A percentile compares a stretch with the other conserved stretches of the same genome.
Conservation (phyloP, 1,284 basidiomycete species). For the Moniliella sp. region DNA sequence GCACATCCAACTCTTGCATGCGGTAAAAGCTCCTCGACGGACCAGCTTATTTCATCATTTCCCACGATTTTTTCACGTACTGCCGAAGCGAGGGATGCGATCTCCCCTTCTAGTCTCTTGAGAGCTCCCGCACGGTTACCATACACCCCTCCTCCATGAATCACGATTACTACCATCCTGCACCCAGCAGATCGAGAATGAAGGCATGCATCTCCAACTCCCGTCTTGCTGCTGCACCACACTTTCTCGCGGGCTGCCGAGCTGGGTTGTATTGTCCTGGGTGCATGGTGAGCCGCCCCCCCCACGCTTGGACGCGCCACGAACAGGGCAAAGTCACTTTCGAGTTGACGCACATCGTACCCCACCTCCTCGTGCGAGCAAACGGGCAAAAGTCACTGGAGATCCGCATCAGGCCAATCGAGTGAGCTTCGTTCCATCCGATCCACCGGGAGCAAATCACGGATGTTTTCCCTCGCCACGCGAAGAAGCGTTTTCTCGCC, state of each 20-base stretch:
- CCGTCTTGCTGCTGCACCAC: conserved; percentile 54
- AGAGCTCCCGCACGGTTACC: conserved; percentile 42
- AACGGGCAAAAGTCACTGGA: conserved; percentile 62
- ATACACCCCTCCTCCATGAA: conserved; percentile 37
- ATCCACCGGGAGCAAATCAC: conserved; percentile 47
- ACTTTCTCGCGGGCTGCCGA: conserved; percentile 51
- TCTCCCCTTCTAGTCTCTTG: conserved; percentile 54
- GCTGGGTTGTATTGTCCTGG: conserved; percentile 59
- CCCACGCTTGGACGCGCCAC: too few species aligned
- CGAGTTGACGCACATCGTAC: conserved; percentile 50
- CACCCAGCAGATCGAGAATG: conserved; percentile 62
- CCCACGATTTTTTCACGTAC: conserved; percentile 55
- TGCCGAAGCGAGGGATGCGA: conserved; percentile 52
- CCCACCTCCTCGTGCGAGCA: conserved; percentile 56
- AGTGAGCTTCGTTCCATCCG: conserved; percentile 23
- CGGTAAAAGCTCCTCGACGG: conserved; percentile 59
- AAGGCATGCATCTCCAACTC: conserved; percentile 65
- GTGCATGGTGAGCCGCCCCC: conserved; percentile 63
- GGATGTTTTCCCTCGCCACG: too few species aligned
- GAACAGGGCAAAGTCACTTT: too few species aligned
- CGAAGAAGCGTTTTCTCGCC: too few species aligned
- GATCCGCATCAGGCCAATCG: conserved; percentile 26
- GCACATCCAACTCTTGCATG: conserved; percentile 55
- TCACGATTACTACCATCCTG: conserved; percentile 54
- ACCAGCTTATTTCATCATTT: conserved; percentile 80